Evolutionary conservation across 306 rosid genomes (phyloP).

Genomic region (Cicer bijugum): DNA sequence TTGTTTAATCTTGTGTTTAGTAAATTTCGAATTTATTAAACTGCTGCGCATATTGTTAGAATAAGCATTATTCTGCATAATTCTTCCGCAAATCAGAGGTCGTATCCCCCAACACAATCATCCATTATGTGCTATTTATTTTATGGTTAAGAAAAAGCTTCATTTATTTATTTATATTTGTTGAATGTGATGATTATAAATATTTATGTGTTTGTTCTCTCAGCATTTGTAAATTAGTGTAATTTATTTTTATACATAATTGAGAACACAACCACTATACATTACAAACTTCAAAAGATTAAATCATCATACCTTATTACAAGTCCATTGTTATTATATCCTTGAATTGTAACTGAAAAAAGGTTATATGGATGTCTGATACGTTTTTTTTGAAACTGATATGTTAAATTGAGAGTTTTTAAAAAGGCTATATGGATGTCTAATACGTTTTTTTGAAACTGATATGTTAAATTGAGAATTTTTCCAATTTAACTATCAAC

Average conservation of each 20-base stretch:
- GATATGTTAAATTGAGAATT: slow-evolving; percentile 5
- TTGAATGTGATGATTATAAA: neutral
- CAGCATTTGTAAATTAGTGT: neutral
- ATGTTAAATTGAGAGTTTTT: too few species aligned
- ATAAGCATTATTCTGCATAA: too few species aligned
- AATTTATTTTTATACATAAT: neutral
- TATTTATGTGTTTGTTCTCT: slow-evolving; percentile 15
- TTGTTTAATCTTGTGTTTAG: too few species aligned
- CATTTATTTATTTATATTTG: neutral
- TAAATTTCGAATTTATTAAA: too few species aligned
- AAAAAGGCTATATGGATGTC: neutral
- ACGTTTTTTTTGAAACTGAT: neutral
- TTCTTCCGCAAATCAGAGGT: too few species aligned
- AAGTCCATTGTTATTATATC: neutral
- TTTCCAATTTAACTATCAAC: slow-evolving; percentile 11
- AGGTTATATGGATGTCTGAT: neutral
- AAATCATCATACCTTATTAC: slow-evolving; percentile 14
- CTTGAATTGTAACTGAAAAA: neutral
- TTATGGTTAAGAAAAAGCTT: too few species aligned
- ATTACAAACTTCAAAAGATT: slow-evolving; percentile 20
- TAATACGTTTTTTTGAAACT: neutral
- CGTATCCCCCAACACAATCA: too few species aligned
- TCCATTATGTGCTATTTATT: too few species aligned
- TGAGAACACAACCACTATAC: neutral
- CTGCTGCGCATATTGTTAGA: too few species aligned